Base-by-base conservation (phyloP, 306 rosid genomes). In the Dicorynia guianensis region DNA sequence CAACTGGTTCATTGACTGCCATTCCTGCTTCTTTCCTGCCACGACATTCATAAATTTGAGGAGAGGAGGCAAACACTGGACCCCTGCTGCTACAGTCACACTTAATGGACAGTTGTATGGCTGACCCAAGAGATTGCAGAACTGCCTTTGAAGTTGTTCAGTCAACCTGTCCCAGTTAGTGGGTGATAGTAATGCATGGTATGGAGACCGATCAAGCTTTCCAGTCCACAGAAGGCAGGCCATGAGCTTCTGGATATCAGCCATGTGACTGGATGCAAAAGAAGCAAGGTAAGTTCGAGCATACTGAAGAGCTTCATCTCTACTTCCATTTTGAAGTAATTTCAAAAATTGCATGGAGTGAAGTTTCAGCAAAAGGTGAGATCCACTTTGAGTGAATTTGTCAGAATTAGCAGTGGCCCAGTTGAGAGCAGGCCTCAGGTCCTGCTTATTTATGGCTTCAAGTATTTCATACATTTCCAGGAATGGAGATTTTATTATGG, bases 1-100 rank as follows among this genome's bases (percentile, higher is more conserved):
- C 80, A 95, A 79, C 70, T 90, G 93, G 88, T 85, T 87, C 92
- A 85, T 82, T 4, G 92, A 56, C 68, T 85, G 97, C 97, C 99
- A 95, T 79, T 95, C 98, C 71, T 85, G 93, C 86, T 83, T 95
- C 90, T 82, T 95, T 76, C 96, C 96, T 44, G 85, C 87, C 97
- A 95, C 85, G 42, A 95, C 96, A 65, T 72, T 87, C 97, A 90
- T 82, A 66, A 89, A 89, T 84, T 95, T 95, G 46, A 95, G 79
- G 67, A 89, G 90, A 8, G 82, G 87, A 9, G 99, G 97, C 85
- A 92, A 84, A 53, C 82, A 89, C 84, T 86, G 97, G 18, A 72
- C 62, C 44, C 97, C 99, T 20, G 99, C 96, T 59, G 87, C 92
- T n/a, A 92, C 70, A 0, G 96, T 87, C 76, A 89, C 88, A 11